phyloP scores from a whole-genome alignment of 2,329 filamentous ascomycete species.

The Penicillium sp. region DNA sequence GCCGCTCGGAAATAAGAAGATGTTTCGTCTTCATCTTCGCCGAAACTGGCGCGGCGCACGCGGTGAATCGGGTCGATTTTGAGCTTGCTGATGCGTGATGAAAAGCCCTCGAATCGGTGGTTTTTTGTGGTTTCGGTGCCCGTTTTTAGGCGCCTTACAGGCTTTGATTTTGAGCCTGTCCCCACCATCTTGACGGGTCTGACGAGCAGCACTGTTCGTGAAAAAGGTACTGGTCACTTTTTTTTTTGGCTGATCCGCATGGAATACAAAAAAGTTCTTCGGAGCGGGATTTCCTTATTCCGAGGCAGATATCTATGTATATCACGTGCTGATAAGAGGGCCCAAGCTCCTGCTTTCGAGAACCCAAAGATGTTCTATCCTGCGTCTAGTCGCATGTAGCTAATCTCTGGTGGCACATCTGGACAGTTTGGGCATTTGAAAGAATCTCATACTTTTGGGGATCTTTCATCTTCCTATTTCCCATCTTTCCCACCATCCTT shows the following conservation, averaged over 20 bases:
- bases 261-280: conserved; percentile 40
- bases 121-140: conserved; percentile 74
- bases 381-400: background rate
- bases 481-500: background rate
- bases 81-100: conserved; percentile 82
- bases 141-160: conserved; percentile 63
- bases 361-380: conserved; percentile 3
- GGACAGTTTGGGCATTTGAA: background rate
- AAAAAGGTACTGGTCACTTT: conserved; percentile 21
- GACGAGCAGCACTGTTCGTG: conserved; percentile 27
- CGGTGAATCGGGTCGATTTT: conserved; percentile 91
- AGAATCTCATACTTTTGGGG: background rate
- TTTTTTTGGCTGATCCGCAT: conserved; percentile 17
- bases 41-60: conserved; percentile 76
- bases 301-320: conserved; percentile 22
- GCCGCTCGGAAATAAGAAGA: conserved; percentile 86
- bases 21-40: conserved; percentile 69
- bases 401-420: background rate
- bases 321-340: conserved; percentile 32
- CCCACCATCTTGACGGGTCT: conserved; percentile 40
- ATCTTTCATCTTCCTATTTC: background rate
- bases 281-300: conserved; percentile 32
- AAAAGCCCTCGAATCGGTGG: conserved; percentile 89
- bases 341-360: conserved; percentile 33
- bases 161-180: conserved; percentile 67